phyloP scores from a whole-genome alignment of 1,139 yeast genomes.

The Schwanniomyces etchellsii region DNA sequence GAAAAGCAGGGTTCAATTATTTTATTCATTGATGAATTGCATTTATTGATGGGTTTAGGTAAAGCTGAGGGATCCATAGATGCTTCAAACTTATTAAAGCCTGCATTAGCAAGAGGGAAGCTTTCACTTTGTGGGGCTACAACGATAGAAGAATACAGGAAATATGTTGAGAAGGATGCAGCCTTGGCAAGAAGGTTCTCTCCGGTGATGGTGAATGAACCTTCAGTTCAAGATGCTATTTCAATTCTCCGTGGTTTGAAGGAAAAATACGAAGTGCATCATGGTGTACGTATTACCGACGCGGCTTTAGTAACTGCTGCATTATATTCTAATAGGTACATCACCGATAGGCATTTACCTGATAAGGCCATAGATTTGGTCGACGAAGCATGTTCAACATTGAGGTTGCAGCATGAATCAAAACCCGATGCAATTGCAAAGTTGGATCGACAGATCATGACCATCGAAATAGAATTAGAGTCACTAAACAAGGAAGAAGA shows the following conservation, averaged over 20 bases:
- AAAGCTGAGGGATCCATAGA: slow-evolving; percentile 95
- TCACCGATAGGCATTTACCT: slow-evolving; percentile 86
- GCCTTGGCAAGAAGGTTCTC: slow-evolving; percentile 91
- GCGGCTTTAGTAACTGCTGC: slow-evolving; percentile 94
- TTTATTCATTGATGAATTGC: slow-evolving; percentile 88
- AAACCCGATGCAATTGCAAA: slow-evolving; percentile 93
- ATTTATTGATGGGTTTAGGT: slow-evolving; percentile 85
- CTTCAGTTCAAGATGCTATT: slow-evolving; percentile 88
- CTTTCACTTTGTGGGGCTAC: slow-evolving; percentile 97
- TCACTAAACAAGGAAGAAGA: slow-evolving; percentile 91
- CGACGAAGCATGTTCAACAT: slow-evolving; percentile 95
- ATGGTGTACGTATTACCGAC: slow-evolving; percentile 95
- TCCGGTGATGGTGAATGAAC: slow-evolving; percentile 81
- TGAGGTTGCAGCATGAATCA: slow-evolving; percentile 91
- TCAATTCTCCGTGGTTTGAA: slow-evolving; percentile 89
- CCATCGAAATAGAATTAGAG: slow-evolving; percentile 90
- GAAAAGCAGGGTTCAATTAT: slow-evolving; percentile 74
- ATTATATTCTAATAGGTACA: slow-evolving; percentile 80
- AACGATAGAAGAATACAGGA: slow-evolving; percentile 79
- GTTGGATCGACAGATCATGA: slow-evolving; percentile 85
- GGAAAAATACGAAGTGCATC: slow-evolving; percentile 94
- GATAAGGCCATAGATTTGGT: slow-evolving; percentile 95
- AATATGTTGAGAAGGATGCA: slow-evolving; percentile 87
- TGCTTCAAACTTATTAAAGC: slow-evolving; percentile 89
- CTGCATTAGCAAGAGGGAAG: slow-evolving; percentile 90